Conservation (phyloP, 176 grass and related monocot species). For the Paspalum vaginatum region DNA sequence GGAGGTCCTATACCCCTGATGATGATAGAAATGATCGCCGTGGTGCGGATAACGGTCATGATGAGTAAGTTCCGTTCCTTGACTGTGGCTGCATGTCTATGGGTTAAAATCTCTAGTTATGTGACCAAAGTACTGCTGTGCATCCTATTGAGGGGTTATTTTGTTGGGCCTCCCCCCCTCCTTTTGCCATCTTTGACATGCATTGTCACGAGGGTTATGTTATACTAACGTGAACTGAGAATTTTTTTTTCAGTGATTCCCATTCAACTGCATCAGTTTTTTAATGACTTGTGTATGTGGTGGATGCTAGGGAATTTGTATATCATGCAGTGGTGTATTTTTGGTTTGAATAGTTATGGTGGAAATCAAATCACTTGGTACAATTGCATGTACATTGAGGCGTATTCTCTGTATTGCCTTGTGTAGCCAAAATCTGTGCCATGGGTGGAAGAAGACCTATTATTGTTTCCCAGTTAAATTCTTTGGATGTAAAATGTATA, state of each 20-base stretch:
- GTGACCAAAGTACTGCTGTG: background rate
- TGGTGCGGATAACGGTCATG: conserved; percentile 46
- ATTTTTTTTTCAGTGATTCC: too few relatives aligned
- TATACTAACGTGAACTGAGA: too few relatives aligned
- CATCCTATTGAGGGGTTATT: background rate
- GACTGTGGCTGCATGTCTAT: background rate
- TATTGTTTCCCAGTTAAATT: background rate
- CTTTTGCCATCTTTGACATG: background rate
- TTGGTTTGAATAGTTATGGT: too few relatives aligned
- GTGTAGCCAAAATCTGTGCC: background rate
- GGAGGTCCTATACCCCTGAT: conserved; percentile 46
- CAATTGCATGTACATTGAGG: background rate
- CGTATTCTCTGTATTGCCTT: background rate
- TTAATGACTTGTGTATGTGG: background rate
- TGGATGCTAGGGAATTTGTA: background rate
- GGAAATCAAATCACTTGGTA: too few relatives aligned
- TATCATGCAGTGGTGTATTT: too few relatives aligned
- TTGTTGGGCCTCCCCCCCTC: background rate
- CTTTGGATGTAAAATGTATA: background rate
- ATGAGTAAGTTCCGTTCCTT: conserved; percentile 50
- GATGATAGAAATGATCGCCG: conserved; percentile 35
- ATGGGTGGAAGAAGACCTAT: background rate
- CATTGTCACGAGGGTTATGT: background rate
- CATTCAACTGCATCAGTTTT: background rate
- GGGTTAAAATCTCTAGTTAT: background rate